Base-by-base conservation (phyloP, 768 basidiomycete species). In the Mycena galericulata region DNA sequence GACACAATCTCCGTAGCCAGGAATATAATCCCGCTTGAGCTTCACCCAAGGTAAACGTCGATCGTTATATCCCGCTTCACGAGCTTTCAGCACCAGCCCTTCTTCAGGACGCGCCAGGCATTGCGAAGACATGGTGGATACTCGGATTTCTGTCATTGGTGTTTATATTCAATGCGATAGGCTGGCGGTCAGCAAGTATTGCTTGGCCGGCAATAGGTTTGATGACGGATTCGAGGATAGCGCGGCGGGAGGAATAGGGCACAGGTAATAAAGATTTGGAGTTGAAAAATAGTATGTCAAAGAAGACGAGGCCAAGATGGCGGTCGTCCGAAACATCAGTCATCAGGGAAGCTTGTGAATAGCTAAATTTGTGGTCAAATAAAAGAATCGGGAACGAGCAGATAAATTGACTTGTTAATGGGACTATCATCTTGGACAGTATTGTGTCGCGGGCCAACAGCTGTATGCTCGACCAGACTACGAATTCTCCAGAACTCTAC, bases 1-100 rank as follows among this genome's bases (percentile, higher is more conserved):
- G 18, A 96, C 72, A 6, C 88, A 86, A 77, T 98, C 96, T 0
- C 95, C 94, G 49, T 92, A 85, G 5, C 92, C 92, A 1, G 90
- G 89, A 43, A 98, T 94, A 69, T 97, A 97, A 76, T 98, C 96
- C 74, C 86, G 89, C 82, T 96, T 95, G 55, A 95, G 74, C 80
- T 98, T 97, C 30, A 96, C 90, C 95, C 96, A 97, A 17, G 91
- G 90, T 65, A 84, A 79, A 7, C 74, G 79, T 72, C 77, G 82
- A 72, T 92, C 90, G 65, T 90, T 89, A 76, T 97, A 97, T 2
- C 57, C 69, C 0, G 92, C 90, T 26, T 87, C 84, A 5, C 86
- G 89, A 0, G 92, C 89, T 75, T 97, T 97, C 61, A 97, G 81
- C 1, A 97, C 89, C 0, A 96, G 75, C 0, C 93, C 92, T 75